phyloP scores from a whole-genome alignment of 805 yeast genomes.

The Candida quercuum region DNA sequence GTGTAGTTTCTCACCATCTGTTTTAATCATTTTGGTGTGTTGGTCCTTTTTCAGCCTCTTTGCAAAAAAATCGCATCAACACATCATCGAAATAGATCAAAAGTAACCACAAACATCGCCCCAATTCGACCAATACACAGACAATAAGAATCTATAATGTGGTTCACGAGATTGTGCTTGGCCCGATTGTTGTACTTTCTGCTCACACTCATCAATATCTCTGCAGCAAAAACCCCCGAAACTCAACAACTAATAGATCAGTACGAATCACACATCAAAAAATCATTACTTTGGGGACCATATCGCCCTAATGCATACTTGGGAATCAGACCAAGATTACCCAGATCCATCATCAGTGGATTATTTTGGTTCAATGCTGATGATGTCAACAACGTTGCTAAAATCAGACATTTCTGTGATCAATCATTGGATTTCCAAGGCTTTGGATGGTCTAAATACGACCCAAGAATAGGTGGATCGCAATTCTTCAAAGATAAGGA shows the following conservation, averaged over 20 bases:
- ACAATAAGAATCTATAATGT: too few species aligned
- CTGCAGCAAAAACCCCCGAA: neutral
- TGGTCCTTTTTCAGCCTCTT: too few species aligned
- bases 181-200: too few species aligned
- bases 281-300: constrained; percentile 84
- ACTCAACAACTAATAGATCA: constrained; percentile 7
- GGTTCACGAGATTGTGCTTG: too few species aligned
- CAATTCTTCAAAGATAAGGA: constrained; percentile 68
- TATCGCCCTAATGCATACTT: constrained; percentile 82
- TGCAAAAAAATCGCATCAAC: too few species aligned
- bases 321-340: constrained; percentile 80
- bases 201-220: neutral
- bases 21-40: too few species aligned
- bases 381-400: constrained; percentile 43
- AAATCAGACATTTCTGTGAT: constrained; percentile 70
- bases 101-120: too few species aligned
- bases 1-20: too few species aligned
- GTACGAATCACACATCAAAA: constrained; percentile 33
- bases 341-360: constrained; percentile 71
- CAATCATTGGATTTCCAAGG: constrained; percentile 63
- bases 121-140: too few species aligned
- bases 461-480: constrained; percentile 82
- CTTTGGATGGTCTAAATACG: constrained; percentile 85
- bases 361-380: constrained; percentile 83
- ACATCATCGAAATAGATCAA: too few species aligned